Evolutionary conservation across 805 yeast species (phyloP), one percentile per base, ranked within the genome.

Genomic region (Saccharomycopsis sp.): DNA sequence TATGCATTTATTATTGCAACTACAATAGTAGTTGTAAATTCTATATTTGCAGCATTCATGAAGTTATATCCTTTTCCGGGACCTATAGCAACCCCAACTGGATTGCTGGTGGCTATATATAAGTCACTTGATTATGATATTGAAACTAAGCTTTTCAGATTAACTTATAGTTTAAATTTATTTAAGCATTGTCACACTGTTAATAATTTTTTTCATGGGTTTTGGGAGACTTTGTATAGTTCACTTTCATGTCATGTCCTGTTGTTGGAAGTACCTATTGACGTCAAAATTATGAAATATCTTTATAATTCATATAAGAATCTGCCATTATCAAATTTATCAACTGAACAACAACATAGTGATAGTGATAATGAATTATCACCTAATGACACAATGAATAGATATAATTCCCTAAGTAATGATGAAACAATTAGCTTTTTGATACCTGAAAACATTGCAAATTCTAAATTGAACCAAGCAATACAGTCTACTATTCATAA

Each of bases 181-280:
- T 39, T 44, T 13, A 44, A 29, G 14, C 31, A 19, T 9, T 17
- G 32, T 8, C 14, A 37, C 21, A 9, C 24, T 28, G 17, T 45
- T 6, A 29, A 11, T 19, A 43, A 39, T 22, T 43, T 47, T 27
- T 43, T 43, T 22, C 26, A 5, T 23, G 34, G 41, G 21, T 42
- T 43, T 28, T 47, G 50, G 50, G 24, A 23, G 3, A 26, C 39
- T 34, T 19, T 34, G 11, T 38, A 39, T 19, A 29, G 38, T 22
- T 26, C 47, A 14, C 28, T 47, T 4, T 47, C 50, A 2, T 43
- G 42, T n/a, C 47, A 47, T 38, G 50, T 47, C 16, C 27, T 47
- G 2, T 9, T 47, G 7, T 20, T 47, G 11, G n/a, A n/a, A n/a
- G n/a, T n/a, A n/a, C n/a, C n/a, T n/a, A n/a, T n/a, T n/a, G n/a